Conservation (phyloP, 2,329 filamentous ascomycete species). For the Chalaropsis ovoidea region DNA sequence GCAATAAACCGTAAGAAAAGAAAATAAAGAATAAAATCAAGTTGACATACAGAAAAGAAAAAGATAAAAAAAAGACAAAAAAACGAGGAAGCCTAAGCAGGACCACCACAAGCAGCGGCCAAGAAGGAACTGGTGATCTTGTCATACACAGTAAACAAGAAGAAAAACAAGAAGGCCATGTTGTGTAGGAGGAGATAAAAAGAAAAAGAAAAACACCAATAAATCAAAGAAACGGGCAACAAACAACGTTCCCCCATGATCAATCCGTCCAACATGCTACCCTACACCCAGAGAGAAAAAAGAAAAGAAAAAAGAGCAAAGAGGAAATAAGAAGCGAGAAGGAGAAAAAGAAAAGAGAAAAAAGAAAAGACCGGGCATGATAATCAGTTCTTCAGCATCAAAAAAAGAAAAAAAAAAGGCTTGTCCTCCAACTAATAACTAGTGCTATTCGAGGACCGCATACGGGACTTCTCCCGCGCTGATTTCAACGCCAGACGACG, state of each 20-base stretch:
- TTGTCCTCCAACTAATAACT: conserved; percentile 22
- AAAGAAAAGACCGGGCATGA: conserved; percentile 8
- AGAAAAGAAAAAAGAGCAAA: conserved; percentile 18
- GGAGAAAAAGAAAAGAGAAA: background rate
- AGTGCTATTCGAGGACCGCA: conserved; percentile 15
- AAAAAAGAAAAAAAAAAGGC: conserved; percentile 7
- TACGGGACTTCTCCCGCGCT: conserved; percentile 17
- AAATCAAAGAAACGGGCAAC: background rate
- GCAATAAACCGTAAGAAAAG: background rate
- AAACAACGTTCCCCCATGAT: conserved; percentile 13
- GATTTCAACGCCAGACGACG: conserved; percentile 21
- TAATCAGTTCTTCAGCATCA: conserved; percentile 20
- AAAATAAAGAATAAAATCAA: conserved; percentile 5
- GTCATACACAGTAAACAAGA: conserved; percentile 4
- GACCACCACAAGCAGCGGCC: background rate
- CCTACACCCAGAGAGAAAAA: conserved; percentile 18
- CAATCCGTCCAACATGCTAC: conserved; percentile 20
- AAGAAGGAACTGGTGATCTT: background rate
- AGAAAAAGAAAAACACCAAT: conserved; percentile 14
- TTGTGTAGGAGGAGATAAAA: conserved; percentile 6
- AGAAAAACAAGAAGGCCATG: conserved; percentile 13
- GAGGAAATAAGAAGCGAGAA: background rate
- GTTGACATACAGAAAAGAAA: background rate
- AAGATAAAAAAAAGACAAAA: conserved; percentile 1
- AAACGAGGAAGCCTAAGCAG: conserved; percentile 13